Evolutionary conservation across 1,139 yeast species (phyloP).

Genomic region (Kluyveromyces marxianus): DNA sequence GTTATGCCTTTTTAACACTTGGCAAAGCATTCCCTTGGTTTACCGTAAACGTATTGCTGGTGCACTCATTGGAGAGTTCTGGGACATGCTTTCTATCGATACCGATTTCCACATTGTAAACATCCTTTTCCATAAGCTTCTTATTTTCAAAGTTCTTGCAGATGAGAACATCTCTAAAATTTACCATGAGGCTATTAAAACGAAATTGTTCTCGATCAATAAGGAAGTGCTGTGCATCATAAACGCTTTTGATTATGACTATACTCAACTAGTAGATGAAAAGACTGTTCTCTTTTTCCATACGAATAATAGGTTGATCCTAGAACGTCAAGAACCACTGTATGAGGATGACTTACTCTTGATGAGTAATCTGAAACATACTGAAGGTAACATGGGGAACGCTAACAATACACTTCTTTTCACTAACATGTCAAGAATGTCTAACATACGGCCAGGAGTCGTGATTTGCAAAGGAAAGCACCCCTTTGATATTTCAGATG

Average conservation of each 20-base stretch:
- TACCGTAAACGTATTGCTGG: conserved; percentile 9
- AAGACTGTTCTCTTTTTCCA: conserved; percentile 13
- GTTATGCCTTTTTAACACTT: conserved; percentile 24
- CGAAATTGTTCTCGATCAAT: conserved; percentile 6
- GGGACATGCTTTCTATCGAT: conserved; percentile 16
- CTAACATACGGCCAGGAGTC: conserved; percentile 17
- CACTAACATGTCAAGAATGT: conserved; percentile 15
- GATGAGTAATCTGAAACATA: conserved; percentile 5
- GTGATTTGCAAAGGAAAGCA: conserved; percentile 19
- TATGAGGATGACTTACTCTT: conserved; percentile 12
- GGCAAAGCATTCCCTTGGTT: conserved; percentile 19
- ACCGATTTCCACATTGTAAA: conserved; percentile 18
- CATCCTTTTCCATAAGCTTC: conserved; percentile 19
- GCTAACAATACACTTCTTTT: conserved; percentile 8
- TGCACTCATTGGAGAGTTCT: conserved; percentile 11
- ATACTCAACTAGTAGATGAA: conserved; percentile 2
- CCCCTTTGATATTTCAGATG: conserved; percentile 26
- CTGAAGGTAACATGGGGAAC: not conserved
- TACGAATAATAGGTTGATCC: conserved; percentile 13
- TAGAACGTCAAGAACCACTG: conserved; percentile 11
- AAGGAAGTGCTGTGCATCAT: conserved; percentile 5
- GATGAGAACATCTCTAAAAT: conserved; percentile 3
- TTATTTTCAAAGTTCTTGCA: conserved; percentile 19
- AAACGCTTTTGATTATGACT: conserved; percentile 6
- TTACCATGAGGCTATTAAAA: conserved; percentile 5